phyloP scores from a whole-genome alignment of 768 basidiomycete genomes.

The Kwoniella dendrophila region DNA sequence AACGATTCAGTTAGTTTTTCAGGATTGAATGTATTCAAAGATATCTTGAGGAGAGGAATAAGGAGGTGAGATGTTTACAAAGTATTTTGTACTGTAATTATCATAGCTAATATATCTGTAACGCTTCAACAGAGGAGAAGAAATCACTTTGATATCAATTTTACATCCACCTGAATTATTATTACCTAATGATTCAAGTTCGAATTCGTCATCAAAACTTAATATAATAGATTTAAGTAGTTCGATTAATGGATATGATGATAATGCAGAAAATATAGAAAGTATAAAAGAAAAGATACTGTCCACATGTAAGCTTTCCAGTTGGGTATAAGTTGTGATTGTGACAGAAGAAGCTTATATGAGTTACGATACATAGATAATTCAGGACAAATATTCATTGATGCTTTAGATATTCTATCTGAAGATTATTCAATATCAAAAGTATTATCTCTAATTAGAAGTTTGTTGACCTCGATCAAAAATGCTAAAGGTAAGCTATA shows the following conservation, averaged over 20 bases:
- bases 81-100: too few species aligned
- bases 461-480: slow-evolving; percentile 27
- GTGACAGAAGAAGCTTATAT: slow-evolving; percentile 3
- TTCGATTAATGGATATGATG: slow-evolving; percentile 28
- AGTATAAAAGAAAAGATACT: slow-evolving; percentile 13
- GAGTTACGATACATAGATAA: slow-evolving; percentile 11
- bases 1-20: slow-evolving; percentile 42
- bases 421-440: slow-evolving; percentile 41
- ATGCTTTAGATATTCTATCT: slow-evolving; percentile 45
- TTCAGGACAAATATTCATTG: slow-evolving; percentile 47
- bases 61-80: slow-evolving; percentile 26
- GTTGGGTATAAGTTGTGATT: background rate
- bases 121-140: background rate
- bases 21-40: slow-evolving; percentile 43
- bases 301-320: slow-evolving; percentile 26
- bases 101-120: too few species aligned
- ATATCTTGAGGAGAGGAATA: slow-evolving; percentile 36
- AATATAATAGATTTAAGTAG: slow-evolving; percentile 41
- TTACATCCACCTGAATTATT: slow-evolving; percentile 31
- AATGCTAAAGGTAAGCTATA: slow-evolving; percentile 39
- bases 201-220: background rate
- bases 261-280: slow-evolving; percentile 6
- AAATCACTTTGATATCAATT: slow-evolving; percentile 32
- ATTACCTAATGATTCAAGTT: slow-evolving; percentile 14
- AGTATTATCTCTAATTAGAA: slow-evolving; percentile 32